Base-by-base conservation (phyloP, 2,329 filamentous ascomycete species). In the Lecanosticta acicola region DNA sequence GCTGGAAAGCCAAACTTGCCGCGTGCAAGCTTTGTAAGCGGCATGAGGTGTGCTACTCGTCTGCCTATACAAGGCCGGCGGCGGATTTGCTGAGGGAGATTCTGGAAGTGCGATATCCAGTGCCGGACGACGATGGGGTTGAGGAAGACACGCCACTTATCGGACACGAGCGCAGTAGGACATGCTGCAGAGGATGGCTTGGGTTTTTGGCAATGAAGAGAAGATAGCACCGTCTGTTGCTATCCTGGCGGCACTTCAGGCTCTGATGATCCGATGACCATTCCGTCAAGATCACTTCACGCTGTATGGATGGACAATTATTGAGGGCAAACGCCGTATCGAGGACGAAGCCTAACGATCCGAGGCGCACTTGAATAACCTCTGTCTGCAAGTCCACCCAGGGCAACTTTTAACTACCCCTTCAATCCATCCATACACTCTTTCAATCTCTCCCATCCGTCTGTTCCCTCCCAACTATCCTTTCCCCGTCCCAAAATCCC, bases 401-500 rank as follows among this genome's bases (percentile, higher is more conserved):
- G n/a, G n/a, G n/a, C n/a, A n/a, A n/a, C n/a, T n/a, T n/a, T 18
- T 38, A 10, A 18, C 21, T 29, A 63, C 1, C 51, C 61, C 54
- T 69, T 71, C 53, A 74, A 53, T 43, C 64, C 69, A 32, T 71
- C 68, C 59, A 71, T 49, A 36, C 62, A 60, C 46, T 68, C 72
- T 61, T 78, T 69, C 61, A 93, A 64, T 50, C 68, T 74, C 38
- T 72, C 73, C 83, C 82, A 93, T 20, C 79, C 84, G 33, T 75
- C 71, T 21, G 74, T 85, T 9, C 79, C 88, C 68, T 95, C 89
- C 88, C 90, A 96, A 10, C 68, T 77, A 59, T 87, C 85, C 70
- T 80, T 90, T 0, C 79, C 90, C 62, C 85, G 85, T 0, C 88
- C 85, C 75, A 94, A 77, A 4, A 97, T 83, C 41, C 86, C 88